Evolutionary conservation across 225 moss, liverwort and hornwort genomes (phyloP), one percentile per base, ranked within the genome.

Genomic region (Lunularia cruciata): DNA sequence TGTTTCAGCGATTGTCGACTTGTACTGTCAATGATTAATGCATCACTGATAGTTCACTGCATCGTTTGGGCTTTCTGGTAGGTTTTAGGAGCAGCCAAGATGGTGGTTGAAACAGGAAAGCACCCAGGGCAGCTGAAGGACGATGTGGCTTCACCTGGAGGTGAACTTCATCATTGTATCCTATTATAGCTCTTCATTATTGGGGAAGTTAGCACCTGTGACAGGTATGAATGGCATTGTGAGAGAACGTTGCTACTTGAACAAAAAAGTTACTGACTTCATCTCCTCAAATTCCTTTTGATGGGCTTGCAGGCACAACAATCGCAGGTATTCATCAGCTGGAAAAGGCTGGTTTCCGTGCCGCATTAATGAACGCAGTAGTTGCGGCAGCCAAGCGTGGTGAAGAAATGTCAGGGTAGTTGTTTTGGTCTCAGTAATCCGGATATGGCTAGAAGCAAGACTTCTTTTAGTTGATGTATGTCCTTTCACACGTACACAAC

Each of bases 41-140:
- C n/a, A n/a, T n/a, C n/a, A n/a, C n/a, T n/a, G n/a, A n/a, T n/a
- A n/a, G n/a, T n/a, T n/a, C n/a, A n/a, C n/a, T n/a, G n/a, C n/a
- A n/a, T n/a, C n/a, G n/a, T n/a, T n/a, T n/a, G n/a, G n/a, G n/a
- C n/a, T n/a, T 64, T 63, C 12, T 15, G 14, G 61, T 82, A 96
- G 95, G 90, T 98, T 55, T 78, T 86, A 42, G 91, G 98, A 57
- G 88, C 98, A 75, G 98, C 98, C 51, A 93, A 98, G 72, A 86
- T 98, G 98, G 73, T 93, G 52, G 45, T 83, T 26, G 88, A 88
- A 71, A 86, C 88, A 25, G 77, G 78, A 60, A 91, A 85, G 77
- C 98, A 98, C 74, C 98, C 98, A 33, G 98, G 83, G n/a, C 87
- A 93, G 75, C 70, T 93, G 71, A 93, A 98, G 77, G 98, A 89